Conservation (phyloP, 371 early-diverging fungal species). For the Globomyces sp. region DNA sequence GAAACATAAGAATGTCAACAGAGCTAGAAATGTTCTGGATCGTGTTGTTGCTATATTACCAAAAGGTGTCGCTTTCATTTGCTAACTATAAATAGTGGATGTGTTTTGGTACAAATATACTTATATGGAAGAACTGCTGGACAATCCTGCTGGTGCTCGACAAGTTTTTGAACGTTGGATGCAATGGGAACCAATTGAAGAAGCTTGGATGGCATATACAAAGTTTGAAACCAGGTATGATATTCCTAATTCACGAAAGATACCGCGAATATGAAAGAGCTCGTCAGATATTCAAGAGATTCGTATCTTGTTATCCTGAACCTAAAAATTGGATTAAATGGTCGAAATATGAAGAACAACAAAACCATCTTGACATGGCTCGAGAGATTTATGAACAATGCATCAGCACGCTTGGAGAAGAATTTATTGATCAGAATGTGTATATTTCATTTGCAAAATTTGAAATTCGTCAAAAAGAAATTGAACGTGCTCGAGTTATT, state of each 20-base stretch:
- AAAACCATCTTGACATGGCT: conserved; percentile 70
- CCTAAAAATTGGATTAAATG: conserved; percentile 96
- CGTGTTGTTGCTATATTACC: conserved; percentile 88
- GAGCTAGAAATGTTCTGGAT: conserved; percentile 93
- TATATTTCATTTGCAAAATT: conserved; percentile 94
- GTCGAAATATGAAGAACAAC: conserved; percentile 91
- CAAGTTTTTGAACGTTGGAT: conserved; percentile 98
- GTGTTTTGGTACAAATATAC: conserved; percentile 98
- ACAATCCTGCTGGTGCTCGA: conserved; percentile 84
- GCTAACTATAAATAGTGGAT: conserved; percentile 52
- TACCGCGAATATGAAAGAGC: conserved; percentile 81
- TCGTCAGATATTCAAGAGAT: conserved; percentile 76
- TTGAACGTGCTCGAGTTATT: conserved; percentile 91
- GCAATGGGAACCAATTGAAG: conserved; percentile 94
- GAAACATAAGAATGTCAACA: conserved; percentile 87
- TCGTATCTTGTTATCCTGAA: conserved; percentile 86
- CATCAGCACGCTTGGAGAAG: conserved; percentile 85
- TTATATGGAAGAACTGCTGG: conserved; percentile 95
- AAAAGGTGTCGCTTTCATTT: conserved; percentile 34
- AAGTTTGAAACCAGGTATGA: conserved; percentile 78
- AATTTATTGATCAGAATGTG: conserved; percentile 84
- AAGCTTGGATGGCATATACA: conserved; percentile 92
- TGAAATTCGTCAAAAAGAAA: conserved; percentile 85
- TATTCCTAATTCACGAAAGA: no score
- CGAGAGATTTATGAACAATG: conserved; percentile 83